Percentiles rank a stretch among this genome's conserved stretches.
Conservation (phyloP, 2,329 filamentous ascomycete genomes). For the Penicillium sp. region DNA sequence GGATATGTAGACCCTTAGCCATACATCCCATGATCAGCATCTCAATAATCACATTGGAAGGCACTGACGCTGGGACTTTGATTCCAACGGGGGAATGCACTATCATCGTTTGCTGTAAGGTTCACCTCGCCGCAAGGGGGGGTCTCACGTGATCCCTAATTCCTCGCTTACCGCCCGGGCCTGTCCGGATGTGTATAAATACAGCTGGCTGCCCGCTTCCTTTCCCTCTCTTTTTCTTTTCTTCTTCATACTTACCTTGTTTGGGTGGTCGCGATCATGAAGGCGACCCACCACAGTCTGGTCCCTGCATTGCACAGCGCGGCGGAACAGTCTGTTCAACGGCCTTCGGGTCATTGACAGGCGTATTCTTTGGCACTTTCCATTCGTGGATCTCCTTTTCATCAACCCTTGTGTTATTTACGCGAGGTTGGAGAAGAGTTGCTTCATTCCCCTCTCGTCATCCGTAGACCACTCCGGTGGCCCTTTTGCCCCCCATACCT, state of each 20-base stretch:
- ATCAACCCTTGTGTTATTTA: constrained; percentile 27
- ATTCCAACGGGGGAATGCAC: too few relatives aligned
- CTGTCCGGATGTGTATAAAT: constrained; percentile 26
- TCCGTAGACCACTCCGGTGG: too few relatives aligned
- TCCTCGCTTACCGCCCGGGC: constrained; percentile 7
- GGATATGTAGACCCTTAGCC: too few relatives aligned
- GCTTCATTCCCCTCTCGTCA: not conserved
- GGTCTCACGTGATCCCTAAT: too few relatives aligned
- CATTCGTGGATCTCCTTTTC: constrained; percentile 28
- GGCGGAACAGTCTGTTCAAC: constrained; percentile 46
- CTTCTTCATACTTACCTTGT: constrained; percentile 50
- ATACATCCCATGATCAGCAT: too few relatives aligned
- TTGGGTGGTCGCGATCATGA: constrained; percentile 44
- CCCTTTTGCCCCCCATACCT: too few relatives aligned
- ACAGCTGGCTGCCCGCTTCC: not conserved
- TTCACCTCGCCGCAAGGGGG: too few relatives aligned
- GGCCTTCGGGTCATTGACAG: constrained; percentile 40
- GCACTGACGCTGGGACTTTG: too few relatives aligned
- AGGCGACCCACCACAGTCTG: constrained; percentile 41
- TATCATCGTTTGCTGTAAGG: too few relatives aligned
- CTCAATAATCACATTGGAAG: too few relatives aligned
- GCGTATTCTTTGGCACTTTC: constrained; percentile 37
- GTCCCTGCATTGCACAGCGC: constrained; percentile 55
- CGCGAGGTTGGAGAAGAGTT: constrained; percentile 32
- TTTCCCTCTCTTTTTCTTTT: constrained; percentile 35